These are phyloP conservation scores for Epichloe sp. DNA, from an alignment of 2,329 filamentous ascomycete genomes.

Conservation along the genomic window DNA sequence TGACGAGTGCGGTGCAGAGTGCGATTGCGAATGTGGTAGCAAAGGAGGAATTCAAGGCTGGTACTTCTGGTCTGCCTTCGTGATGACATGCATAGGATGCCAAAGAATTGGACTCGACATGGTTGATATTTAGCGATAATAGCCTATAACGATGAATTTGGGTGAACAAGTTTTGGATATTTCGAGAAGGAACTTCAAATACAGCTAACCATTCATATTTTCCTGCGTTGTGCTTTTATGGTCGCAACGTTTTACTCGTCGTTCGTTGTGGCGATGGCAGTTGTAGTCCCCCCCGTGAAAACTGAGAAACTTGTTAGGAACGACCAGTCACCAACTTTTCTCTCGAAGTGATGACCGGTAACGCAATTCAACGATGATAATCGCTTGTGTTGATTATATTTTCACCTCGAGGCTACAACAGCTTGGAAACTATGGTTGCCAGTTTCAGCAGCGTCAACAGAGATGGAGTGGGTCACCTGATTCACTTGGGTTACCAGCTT, in stretches of 20 bases:
- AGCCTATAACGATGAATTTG: neutral
- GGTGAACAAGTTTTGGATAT: neutral
- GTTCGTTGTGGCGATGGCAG: too few species aligned
- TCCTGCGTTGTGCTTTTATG: too few species aligned
- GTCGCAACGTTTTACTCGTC: too few species aligned
- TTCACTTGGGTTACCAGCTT: neutral
- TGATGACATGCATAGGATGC: neutral
- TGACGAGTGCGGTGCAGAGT: conserved; percentile 78
- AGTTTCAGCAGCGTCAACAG: too few species aligned
- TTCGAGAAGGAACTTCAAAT: neutral
- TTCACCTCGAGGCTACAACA: neutral
- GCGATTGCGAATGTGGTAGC: conserved; percentile 68
- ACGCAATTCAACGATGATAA: too few species aligned
- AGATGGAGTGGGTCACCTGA: neutral
- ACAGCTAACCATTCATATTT: too few species aligned
- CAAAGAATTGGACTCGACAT: neutral
- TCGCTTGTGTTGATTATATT: too few species aligned
- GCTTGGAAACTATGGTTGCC: neutral
- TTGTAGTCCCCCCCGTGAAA: too few species aligned
- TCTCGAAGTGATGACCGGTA: too few species aligned
- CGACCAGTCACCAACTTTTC: too few species aligned
- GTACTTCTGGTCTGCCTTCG: neutral
- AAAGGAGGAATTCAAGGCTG: conserved; percentile 21
- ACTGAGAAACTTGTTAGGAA: too few species aligned
- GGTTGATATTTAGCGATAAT: neutral